Evolutionary conservation across 257 asterid genomes (phyloP), one percentile per base, ranked within the genome.

Genomic region (Fraxinus excelsior): DNA sequence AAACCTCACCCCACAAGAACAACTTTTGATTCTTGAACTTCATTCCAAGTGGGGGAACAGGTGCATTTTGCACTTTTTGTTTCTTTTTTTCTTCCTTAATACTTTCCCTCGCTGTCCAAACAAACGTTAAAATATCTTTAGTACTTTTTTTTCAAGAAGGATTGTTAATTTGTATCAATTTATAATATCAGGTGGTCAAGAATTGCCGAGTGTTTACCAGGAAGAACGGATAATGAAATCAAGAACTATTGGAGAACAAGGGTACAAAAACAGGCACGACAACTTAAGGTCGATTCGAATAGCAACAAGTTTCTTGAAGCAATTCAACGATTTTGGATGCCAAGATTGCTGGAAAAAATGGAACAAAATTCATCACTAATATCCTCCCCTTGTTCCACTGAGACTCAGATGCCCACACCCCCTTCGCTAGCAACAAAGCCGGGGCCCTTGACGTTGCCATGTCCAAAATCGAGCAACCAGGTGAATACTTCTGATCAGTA

Each of bases 1-100:
- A 73, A 88, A 92, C 70, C 88, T 94, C 53, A 86, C 86, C 71
- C 93, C 97, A 18, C 94, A 85, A 68, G 98, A 94, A 78, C 97
- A 94, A 72, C 82, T 92, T 71, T 40, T 88, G 72, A 92, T 94
- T 64, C 96, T 94, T 74, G 96, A 94, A 85, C 97, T 92, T 78
- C 98, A 94, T 80, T 90, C 96, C 77, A 92, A 84, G 81, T 89
- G 88, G 91, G 98, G 98, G n/a, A 94, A 94, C 79, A 89, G 97
- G 97, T 91, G 4, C 25, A 10, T 62, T 29, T 82, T 11, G 51
- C 16, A 42, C 16, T 42, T 12, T 12, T 42, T 2, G 51, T 42
- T 12, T 42, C 51, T 2, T 12, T 13, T 13, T 40, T 42, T 42
- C 16, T 12, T 42, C 3, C 51, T 11, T 42, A 42, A 42, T 42